A percentile compares a stretch with the other conserved stretches of the same genome.
phyloP scores from a whole-genome alignment of 768 basidiomycete genomes.

The Clavulina sp. region DNA sequence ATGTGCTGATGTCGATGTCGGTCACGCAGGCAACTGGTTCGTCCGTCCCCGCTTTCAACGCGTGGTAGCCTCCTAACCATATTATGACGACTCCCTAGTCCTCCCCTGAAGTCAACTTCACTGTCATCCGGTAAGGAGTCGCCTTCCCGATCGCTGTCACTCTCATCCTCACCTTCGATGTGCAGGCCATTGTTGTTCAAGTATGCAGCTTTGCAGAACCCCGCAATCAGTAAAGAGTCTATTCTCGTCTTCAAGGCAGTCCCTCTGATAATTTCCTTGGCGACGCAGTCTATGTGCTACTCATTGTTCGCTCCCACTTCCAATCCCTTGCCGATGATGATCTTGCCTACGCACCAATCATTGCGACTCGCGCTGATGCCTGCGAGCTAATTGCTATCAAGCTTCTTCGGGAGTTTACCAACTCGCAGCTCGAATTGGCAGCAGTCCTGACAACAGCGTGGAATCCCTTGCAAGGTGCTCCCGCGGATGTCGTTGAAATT shows the following conservation, averaged over 20 bases:
- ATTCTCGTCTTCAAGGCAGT: too few relatives aligned
- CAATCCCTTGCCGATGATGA: conserved; percentile 47
- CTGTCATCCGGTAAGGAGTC: conserved; percentile 61
- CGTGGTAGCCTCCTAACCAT: neutral
- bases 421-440: conserved; percentile 50
- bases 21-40: conserved; percentile 17
- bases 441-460: conserved; percentile 67
- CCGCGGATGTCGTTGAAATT: conserved; percentile 43
- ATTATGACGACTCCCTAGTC: conserved; percentile 18
- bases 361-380: conserved; percentile 50
- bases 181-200: conserved; percentile 51
- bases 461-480: conserved; percentile 70
- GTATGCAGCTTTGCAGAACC: conserved; percentile 59
- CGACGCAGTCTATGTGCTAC: conserved; percentile 42
- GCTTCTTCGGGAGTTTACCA: conserved; percentile 55
- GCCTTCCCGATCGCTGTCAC: too few relatives aligned
- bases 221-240: conserved; percentile 27
- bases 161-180: too few relatives aligned
- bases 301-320: conserved; percentile 67
- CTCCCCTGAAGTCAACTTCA: conserved; percentile 68
- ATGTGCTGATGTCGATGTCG: conserved; percentile 65
- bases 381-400: conserved; percentile 88
- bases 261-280: neutral
- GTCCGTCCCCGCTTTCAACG: conserved; percentile 3
- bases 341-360: conserved; percentile 60